phyloP scores from a whole-genome alignment of 1,284 basidiomycete genomes.

The Stereum hirsutum region DNA sequence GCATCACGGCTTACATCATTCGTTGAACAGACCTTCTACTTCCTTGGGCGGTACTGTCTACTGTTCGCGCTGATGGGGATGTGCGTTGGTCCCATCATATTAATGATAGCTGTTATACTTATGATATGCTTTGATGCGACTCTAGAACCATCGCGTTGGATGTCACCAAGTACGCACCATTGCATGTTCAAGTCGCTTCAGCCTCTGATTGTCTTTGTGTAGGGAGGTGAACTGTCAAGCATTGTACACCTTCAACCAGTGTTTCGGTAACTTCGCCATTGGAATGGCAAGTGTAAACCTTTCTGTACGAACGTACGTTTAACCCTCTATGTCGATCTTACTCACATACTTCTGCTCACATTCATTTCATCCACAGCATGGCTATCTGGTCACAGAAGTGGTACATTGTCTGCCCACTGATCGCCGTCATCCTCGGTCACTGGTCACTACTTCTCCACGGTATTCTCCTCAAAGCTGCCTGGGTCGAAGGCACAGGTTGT shows the following conservation, averaged over 20 bases:
- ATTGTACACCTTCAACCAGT: slow-evolving; percentile 63
- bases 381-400: slow-evolving; percentile 60
- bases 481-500: slow-evolving; percentile 14
- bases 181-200: slow-evolving; percentile 7
- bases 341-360: slow-evolving; percentile 7
- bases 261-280: slow-evolving; percentile 61
- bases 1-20: neutral
- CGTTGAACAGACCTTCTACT: slow-evolving; percentile 54
- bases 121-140: neutral
- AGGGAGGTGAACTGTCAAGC: slow-evolving; percentile 58
- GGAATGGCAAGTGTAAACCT: slow-evolving; percentile 73
- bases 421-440: slow-evolving; percentile 59
- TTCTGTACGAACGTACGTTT: slow-evolving; percentile 64
- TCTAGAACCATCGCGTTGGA: slow-evolving; percentile 1
- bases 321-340: neutral
- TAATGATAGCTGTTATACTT: neutral
- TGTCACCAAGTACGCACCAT: neutral
- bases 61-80: slow-evolving; percentile 65
- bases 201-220: slow-evolving; percentile 1
- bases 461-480: slow-evolving; percentile 18
- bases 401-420: slow-evolving; percentile 46
- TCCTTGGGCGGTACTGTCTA: slow-evolving; percentile 61
- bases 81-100: slow-evolving; percentile 27
- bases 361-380: slow-evolving; percentile 31
- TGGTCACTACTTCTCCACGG: slow-evolving; percentile 75